Conservation (phyloP, 805 yeast genomes). For the Suhomyces sp. region DNA sequence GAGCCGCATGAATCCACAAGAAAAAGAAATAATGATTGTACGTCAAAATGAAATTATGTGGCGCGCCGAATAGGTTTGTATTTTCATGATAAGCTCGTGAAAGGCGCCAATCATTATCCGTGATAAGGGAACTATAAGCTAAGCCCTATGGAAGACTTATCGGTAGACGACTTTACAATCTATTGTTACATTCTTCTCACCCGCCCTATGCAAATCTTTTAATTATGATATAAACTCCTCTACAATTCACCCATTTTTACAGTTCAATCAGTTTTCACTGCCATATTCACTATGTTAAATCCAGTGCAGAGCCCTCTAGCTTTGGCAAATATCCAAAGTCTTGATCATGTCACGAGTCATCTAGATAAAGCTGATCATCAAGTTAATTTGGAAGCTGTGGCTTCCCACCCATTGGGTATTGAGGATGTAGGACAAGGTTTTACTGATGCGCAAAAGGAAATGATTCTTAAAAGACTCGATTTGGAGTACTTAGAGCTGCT, state of each 20-base stretch:
- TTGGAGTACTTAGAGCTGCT: slow-evolving; percentile 22
- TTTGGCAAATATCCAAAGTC: not conserved
- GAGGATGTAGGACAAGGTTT: slow-evolving; percentile 22
- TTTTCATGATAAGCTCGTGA: not conserved
- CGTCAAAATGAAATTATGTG: not conserved
- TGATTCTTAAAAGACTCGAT: slow-evolving; percentile 26
- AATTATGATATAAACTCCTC: not conserved
- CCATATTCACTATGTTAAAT: not conserved
- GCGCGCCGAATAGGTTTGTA: not conserved
- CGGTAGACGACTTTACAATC: not conserved
- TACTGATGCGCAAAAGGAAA: slow-evolving; percentile 25
- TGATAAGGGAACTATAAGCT: not conserved
- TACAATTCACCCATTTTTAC: not conserved
- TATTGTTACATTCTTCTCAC: not conserved
- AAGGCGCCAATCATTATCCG: not conserved
- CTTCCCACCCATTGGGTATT: slow-evolving; percentile 22
- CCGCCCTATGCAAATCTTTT: not conserved
- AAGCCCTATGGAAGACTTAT: not conserved
- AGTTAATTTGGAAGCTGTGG: slow-evolving; percentile 16
- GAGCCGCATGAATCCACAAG: not conserved
- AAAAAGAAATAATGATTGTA: not conserved
- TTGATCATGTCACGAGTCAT: not conserved
- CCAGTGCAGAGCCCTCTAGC: not conserved
- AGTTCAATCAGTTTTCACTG: not conserved
- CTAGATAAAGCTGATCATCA: slow-evolving; percentile 9